Base-by-base conservation (phyloP, 768 basidiomycete species). In the Termitomyces bulborhizus region DNA sequence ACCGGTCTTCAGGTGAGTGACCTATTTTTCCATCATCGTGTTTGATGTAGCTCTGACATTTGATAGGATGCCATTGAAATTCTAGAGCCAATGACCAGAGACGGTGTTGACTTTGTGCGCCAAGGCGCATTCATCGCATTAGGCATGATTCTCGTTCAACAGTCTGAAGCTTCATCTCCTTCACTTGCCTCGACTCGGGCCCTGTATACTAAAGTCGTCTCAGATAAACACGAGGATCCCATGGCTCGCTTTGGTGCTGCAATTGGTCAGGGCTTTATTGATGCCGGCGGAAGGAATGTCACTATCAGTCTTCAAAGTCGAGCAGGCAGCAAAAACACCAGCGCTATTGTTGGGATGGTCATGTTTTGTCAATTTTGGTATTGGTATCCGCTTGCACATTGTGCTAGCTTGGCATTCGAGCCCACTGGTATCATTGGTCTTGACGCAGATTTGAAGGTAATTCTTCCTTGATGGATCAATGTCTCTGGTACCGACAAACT, bases 351-450 rank as follows among this genome's bases (percentile, higher is more conserved):
- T 34, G 97, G 97, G n/a, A 94, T 98, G 89, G 85, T 90, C 16
- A 72, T 99, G 67, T 99, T 99, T 76, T 91, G 90, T 65, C 97
- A 99, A 70, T 98, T 99, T 73, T 99, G 97, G 97, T 98, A 98
- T 69, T 99, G 97, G 97, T 99, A 95, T 72, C 97, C 97, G 34
- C 76, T 98, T 27, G 93, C 94, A 13, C 95, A 98, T 65, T 93
- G 90, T 59, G 88, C 90, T 15, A 90, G 88, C 63, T 73, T 99
- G 60, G 88, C 95, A 2, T 98, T 99, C 70, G 88, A 92, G 54
- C 95, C 97, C 3, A 99, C 97, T 13, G 94, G 88, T 8, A 87
- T 99, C 54, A 93, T 99, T 63, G 96, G 93, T 31, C 71, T 98
- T 55, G 88, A 93, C 63, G 86, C 81, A 57, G 83, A 94, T 58